These are phyloP conservation scores for Alternaria triticimaculans DNA, from an alignment of 2,329 filamentous ascomycete species.

Conservation along the genomic window DNA sequence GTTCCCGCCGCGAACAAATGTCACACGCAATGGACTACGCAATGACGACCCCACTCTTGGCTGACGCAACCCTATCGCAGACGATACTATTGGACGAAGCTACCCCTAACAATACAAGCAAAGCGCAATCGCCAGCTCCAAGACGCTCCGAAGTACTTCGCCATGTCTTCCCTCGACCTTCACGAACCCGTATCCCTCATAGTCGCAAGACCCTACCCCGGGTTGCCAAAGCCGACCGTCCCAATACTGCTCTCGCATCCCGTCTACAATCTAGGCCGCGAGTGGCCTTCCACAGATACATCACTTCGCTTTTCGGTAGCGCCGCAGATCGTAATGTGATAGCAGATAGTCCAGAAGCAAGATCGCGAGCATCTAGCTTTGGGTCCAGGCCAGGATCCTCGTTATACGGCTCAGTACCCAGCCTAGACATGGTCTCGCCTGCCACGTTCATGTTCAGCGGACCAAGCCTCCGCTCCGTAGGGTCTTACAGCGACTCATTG, in stretches of 20 bases:
- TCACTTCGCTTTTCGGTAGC: constrained; percentile 37
- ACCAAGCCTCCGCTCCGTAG: constrained; percentile 36
- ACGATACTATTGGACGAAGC: background rate
- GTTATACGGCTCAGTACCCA: constrained; percentile 30
- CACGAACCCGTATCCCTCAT: constrained; percentile 6
- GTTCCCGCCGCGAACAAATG: constrained; percentile 10
- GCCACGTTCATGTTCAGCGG: constrained; percentile 44
- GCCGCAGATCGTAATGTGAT: constrained; percentile 5
- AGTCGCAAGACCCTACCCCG: constrained; percentile 9
- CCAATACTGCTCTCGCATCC: constrained; percentile 15
- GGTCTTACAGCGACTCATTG: constrained; percentile 28
- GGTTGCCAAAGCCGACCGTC: constrained; percentile 18
- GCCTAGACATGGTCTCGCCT: constrained; percentile 43
- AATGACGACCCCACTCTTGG: background rate
- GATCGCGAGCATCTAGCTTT: constrained; percentile 31
- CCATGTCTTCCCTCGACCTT: constrained; percentile 30
- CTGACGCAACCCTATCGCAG: background rate
- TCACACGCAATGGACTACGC: constrained; percentile 8
- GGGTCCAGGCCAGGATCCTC: constrained; percentile 26
- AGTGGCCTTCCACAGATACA: constrained; percentile 33
- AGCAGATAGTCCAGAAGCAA: constrained; percentile 5
- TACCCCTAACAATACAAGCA: background rate
- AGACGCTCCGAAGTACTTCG: constrained; percentile 34
- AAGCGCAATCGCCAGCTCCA: background rate
- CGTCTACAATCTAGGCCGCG: constrained; percentile 24